Percentiles rank a stretch among this genome's conserved stretches.
These are phyloP conservation scores for Leccinum subspadiceum DNA, from an alignment of 1,284 basidiomycete genomes.

Conservation along the genomic window DNA sequence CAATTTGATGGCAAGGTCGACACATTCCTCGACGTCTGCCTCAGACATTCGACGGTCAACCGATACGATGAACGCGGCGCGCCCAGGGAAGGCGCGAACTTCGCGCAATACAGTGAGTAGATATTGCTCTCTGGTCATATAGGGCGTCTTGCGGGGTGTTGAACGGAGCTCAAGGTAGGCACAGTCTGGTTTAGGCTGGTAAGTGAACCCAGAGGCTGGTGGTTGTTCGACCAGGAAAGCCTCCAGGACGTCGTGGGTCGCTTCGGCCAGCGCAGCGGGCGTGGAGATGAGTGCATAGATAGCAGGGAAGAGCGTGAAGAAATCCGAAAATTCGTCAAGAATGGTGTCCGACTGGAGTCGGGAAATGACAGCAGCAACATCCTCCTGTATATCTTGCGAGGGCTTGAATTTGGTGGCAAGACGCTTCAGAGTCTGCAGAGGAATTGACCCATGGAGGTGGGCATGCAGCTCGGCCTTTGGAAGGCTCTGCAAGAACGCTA, in stretches of 20 bases:
- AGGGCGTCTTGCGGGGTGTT: constrained; percentile 56
- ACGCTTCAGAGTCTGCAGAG: constrained; percentile 58
- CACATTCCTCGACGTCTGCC: constrained; percentile 50
- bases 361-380: constrained; percentile 17
- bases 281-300: constrained; percentile 75
- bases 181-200: constrained; percentile 43
- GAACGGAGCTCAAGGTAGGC: constrained; percentile 73
- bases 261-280: constrained; percentile 48
- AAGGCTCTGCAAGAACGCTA: constrained; percentile 56
- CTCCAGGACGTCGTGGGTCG: constrained; percentile 59
- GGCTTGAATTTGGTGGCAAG: constrained; percentile 52
- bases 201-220: constrained; percentile 24
- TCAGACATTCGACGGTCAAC: constrained; percentile 65
- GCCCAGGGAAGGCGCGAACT: constrained; percentile 53
- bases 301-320: constrained; percentile 72
- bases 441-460: constrained; percentile 81
- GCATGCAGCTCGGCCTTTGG: constrained; percentile 83
- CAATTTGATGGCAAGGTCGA: constrained; percentile 56
- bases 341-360: constrained; percentile 48
- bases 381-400: constrained; percentile 11
- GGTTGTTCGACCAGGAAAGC: constrained; percentile 47
- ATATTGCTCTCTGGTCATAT: constrained; percentile 59
- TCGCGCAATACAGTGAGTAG: constrained; percentile 65
- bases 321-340: constrained; percentile 59
- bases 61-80: constrained; percentile 67